These are phyloP conservation scores for Chalciporus chontae DNA, from an alignment of 768 basidiomycete genomes.

Conservation along the genomic window DNA sequence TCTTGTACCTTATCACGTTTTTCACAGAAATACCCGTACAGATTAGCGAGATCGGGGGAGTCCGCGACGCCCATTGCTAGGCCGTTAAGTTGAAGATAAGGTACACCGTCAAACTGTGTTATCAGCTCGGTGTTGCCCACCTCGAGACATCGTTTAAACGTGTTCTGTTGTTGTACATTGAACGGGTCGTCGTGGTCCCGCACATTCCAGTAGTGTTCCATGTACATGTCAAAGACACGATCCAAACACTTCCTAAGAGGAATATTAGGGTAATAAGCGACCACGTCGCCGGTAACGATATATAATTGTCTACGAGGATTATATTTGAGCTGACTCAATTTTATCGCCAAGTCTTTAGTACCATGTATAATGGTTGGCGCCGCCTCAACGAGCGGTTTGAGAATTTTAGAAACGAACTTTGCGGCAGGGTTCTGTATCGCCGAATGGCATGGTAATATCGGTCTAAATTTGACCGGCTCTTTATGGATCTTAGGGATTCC, in stretches of 20 bases:
- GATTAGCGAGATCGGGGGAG: conserved; percentile 11
- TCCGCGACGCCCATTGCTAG: conserved; percentile 11
- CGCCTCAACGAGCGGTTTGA: conserved; percentile 6
- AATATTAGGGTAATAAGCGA: conserved; percentile 5
- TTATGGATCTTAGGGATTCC: conserved; percentile 16
- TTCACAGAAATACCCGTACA: conserved; percentile 5
- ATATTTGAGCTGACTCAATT: conserved; percentile 6
- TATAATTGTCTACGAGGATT: background rate
- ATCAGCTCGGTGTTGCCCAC: background rate
- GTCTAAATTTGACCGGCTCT: conserved; percentile 3
- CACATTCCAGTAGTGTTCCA: background rate
- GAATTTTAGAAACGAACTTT: conserved; percentile 2
- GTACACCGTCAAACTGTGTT: background rate
- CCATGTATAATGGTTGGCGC: conserved; percentile 8
- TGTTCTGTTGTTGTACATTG: no score
- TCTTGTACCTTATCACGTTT: background rate
- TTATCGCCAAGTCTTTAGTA: conserved; percentile 10
- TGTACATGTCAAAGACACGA: background rate
- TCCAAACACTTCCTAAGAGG: background rate
- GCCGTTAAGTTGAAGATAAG: conserved; percentile 2
- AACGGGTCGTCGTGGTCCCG: no score
- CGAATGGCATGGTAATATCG: background rate
- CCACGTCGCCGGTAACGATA: conserved; percentile 8
- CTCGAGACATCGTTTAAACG: background rate
- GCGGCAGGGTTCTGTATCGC: conserved; percentile 1